phyloP scores from a whole-genome alignment of 225 moss, liverwort and hornwort genomes.

The Bryum argenteum region DNA sequence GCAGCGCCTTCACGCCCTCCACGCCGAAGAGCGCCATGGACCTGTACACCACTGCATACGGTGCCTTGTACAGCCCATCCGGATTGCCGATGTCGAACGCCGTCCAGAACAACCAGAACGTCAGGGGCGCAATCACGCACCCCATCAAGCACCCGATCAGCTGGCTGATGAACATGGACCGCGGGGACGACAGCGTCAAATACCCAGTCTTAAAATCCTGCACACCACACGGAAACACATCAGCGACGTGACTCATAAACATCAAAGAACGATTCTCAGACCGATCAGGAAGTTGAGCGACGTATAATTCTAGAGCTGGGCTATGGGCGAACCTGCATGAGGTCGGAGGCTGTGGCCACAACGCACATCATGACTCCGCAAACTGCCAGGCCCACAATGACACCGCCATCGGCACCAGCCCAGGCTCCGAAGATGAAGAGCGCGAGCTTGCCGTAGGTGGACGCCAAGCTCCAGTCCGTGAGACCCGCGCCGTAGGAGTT shows the following conservation, averaged over 20 bases:
- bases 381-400: conserved; percentile 70
- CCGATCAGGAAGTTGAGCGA: background rate
- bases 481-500: conserved; percentile 83
- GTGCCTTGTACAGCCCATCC: conserved; percentile 70
- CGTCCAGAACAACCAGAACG: conserved; percentile 93
- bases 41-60: conserved; percentile 76
- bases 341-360: conserved; percentile 73
- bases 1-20: conserved; percentile 74
- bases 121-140: conserved; percentile 70
- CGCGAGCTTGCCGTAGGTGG: conserved; percentile 87
- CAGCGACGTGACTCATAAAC: background rate
- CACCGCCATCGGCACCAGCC: conserved; percentile 75
- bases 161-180: conserved; percentile 96
- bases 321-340: conserved; percentile 61
- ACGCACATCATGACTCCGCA: conserved; percentile 94
- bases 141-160: conserved; percentile 67
- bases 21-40: conserved; percentile 88
- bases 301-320: too few relatives aligned
- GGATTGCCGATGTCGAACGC: conserved; percentile 76
- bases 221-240: background rate
- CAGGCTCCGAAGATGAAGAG: conserved; percentile 91
- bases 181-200: conserved; percentile 81
- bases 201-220: conserved; percentile 90
- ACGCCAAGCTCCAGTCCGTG: conserved; percentile 89
- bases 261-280: background rate